A percentile compares a stretch with the other conserved stretches of the same genome.
These are phyloP conservation scores for Trichoderma erinaceum DNA, from an alignment of 495 filamentous ascomycete species.

Conservation along the genomic window DNA sequence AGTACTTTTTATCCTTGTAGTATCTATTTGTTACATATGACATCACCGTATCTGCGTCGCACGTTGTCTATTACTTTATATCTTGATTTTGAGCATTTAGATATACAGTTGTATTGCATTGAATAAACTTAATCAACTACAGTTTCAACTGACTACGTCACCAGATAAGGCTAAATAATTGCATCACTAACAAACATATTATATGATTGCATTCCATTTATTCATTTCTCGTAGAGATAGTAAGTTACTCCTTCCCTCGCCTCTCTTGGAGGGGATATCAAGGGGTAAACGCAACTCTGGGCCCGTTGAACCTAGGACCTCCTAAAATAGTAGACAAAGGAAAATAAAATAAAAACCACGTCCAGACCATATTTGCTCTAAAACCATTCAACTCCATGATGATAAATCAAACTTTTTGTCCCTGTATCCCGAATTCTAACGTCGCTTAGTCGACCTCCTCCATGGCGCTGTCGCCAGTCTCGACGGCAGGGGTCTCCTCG, in stretches of 20 bases:
- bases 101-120: no score
- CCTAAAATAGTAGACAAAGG: neutral
- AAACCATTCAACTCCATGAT: slow-evolving; percentile 9
- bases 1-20: neutral
- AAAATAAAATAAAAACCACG: slow-evolving; percentile 10
- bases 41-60: neutral
- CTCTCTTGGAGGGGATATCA: slow-evolving; percentile 12
- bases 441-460: slow-evolving; percentile 58
- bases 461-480: slow-evolving; percentile 55
- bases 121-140: no score
- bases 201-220: slow-evolving; percentile 3
- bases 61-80: neutral
- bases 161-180: neutral
- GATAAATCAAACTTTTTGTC: slow-evolving; percentile 9
- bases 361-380: slow-evolving; percentile 10
- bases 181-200: neutral
- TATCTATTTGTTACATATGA: neutral
- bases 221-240: slow-evolving; percentile 11
- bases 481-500: slow-evolving; percentile 40
- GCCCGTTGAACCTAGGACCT: neutral
- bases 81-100: neutral
- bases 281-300: neutral
- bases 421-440: neutral
- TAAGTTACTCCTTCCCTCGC: slow-evolving; percentile 7
- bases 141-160: neutral